Evolutionary conservation across 371 early-diverging fungal species (phyloP), one percentile per base, ranked within the genome.

Genomic region (Lichtheimia hyalospora): DNA sequence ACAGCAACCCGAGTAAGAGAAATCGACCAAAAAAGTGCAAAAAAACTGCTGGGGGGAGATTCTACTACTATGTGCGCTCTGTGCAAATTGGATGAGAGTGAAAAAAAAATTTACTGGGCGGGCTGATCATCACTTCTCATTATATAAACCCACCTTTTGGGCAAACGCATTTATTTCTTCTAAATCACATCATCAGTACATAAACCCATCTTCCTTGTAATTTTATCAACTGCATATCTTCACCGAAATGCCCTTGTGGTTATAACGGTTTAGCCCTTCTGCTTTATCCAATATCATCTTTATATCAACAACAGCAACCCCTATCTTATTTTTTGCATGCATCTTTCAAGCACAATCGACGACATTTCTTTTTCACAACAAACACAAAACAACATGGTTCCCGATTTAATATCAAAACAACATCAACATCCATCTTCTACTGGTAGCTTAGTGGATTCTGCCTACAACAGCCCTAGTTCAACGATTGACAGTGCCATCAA

Each of bases 401-500:
- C 60, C 46, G 60, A 60, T 53, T 44, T 16, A 16, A 18, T 27
- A 12, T 44, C 39, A 14, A 55, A 55, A 55, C 62, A 42, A 57
- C 52, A 24, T 8, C 34, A 34, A 34, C 34, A 34, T 8, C 34
- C 34, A 34, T 40, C 57, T 13, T 42, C 25, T n/a, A 43, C 60
- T 0, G 15, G 24, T 15, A 52, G 46, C 24, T n/a, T 65, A 57
- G 46, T 56, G 20, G 66, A 65, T 40, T 65, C 66, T n/a, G 61
- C 66, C 16, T 65, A 65, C 27, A 65, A 46, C 57, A 65, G 66
- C 20, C 61, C 66, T 14, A 52, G 54, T 20, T 65, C 66, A 10
- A 65, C 66, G 1, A 28, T 65, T 15, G 66, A 65, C 13, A 54
- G 52, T 16, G 34, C 66, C 5, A 44, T 65, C 20, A 53, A 60